phyloP scores from a whole-genome alignment of 805 yeast genomes.

The Wickerhamiella azymoides region DNA sequence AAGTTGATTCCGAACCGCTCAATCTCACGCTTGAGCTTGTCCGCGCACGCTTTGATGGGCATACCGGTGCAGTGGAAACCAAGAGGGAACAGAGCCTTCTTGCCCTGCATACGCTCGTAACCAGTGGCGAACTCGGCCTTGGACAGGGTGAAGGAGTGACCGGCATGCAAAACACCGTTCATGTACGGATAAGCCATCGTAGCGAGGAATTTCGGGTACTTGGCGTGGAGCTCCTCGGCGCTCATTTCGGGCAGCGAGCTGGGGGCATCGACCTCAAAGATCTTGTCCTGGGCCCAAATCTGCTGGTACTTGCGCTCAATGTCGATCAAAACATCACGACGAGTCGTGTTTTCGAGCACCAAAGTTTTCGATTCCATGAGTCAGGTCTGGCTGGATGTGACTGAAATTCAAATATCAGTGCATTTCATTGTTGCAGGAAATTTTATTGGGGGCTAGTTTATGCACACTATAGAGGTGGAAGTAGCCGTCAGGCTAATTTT shows the following conservation, averaged over 20 bases:
- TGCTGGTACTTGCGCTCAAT: conserved; percentile 81
- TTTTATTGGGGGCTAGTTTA: no score
- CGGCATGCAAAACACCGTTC: conserved; percentile 98
- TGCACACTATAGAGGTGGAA: no score
- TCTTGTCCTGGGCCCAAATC: conserved; percentile 74
- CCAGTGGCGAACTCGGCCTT: conserved; percentile 88
- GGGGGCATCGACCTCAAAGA: conserved; percentile 72
- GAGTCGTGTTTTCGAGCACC: conserved; percentile 50
- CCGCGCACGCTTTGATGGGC: conserved; percentile 94
- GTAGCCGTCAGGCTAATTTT: no score
- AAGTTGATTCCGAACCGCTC: conserved; percentile 82
- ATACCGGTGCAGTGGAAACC: conserved; percentile 99
- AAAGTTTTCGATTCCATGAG: conserved; percentile 15
- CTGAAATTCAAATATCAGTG: background rate
- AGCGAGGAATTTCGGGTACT: conserved; percentile 75
- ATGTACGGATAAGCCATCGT: conserved; percentile 98
- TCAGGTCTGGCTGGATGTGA: background rate
- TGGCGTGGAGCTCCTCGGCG: conserved; percentile 56
- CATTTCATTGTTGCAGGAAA: background rate
- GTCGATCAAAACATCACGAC: conserved; percentile 85
- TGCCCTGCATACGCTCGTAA: conserved; percentile 89
- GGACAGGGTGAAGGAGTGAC: conserved; percentile 89
- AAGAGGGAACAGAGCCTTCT: conserved; percentile 81
- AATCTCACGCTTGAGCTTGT: conserved; percentile 82
- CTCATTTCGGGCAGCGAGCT: conserved; percentile 48